phyloP scores from a whole-genome alignment of 2,329 filamentous ascomycete species.

The Hypoxylon sp. region DNA sequence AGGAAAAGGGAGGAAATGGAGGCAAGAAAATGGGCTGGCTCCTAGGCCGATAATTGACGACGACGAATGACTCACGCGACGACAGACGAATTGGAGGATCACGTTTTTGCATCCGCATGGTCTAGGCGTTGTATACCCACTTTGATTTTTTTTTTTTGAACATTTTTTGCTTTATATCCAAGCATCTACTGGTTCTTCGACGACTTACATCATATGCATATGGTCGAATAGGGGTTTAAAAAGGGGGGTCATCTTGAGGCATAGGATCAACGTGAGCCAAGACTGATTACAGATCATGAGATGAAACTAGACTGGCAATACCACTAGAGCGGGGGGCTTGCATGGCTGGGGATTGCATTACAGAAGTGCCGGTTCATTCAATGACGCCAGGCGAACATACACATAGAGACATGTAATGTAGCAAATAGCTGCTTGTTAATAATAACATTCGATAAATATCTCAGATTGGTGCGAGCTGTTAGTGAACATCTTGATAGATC shows the following conservation, averaged over 20 bases:
- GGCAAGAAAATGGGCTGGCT: slow-evolving; percentile 53
- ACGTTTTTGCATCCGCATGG: slow-evolving; percentile 48
- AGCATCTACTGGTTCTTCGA: slow-evolving; percentile 15
- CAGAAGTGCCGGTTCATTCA: slow-evolving; percentile 1
- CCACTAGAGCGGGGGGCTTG: slow-evolving; percentile 35
- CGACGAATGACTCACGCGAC: slow-evolving; percentile 38
- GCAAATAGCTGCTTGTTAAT: slow-evolving; percentile 38
- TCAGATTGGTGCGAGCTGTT: background rate
- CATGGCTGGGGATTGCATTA: slow-evolving; percentile 29
- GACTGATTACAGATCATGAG: slow-evolving; percentile 26
- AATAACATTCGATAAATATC: slow-evolving; percentile 19
- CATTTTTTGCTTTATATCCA: slow-evolving; percentile 24
- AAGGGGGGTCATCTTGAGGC: slow-evolving; percentile 14
- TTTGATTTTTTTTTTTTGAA: slow-evolving; percentile 44
- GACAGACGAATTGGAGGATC: slow-evolving; percentile 38
- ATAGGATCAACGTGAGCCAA: slow-evolving; percentile 16
- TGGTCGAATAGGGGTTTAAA: slow-evolving; percentile 12
- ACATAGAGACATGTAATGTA: slow-evolving; percentile 32
- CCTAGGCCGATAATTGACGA: slow-evolving; percentile 41
- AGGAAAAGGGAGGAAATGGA: slow-evolving; percentile 42
- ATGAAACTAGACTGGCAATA: slow-evolving; percentile 36
- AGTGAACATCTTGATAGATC: background rate
- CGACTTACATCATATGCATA: slow-evolving; percentile 16
- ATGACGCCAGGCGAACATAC: slow-evolving; percentile 12
- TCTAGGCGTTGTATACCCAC: slow-evolving; percentile 53